phyloP scores from a whole-genome alignment of 805 yeast species.

The Candida arabinofermentans region DNA sequence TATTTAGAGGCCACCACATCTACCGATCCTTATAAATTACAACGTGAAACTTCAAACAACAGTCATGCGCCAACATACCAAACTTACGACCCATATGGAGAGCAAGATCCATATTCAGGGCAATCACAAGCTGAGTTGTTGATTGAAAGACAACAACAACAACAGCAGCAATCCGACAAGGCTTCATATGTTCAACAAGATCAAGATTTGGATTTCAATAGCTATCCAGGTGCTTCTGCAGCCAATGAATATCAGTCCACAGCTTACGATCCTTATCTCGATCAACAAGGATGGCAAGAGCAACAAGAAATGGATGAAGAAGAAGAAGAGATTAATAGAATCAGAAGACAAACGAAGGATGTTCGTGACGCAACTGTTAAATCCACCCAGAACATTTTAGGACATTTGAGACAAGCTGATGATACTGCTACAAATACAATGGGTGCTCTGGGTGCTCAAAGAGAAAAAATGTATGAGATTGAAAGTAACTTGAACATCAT shows the following conservation, averaged over 20 bases:
- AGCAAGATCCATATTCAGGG: conserved; percentile 2
- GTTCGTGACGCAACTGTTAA: conserved; percentile 71
- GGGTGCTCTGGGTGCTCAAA: conserved; percentile 92
- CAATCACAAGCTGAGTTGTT: neutral
- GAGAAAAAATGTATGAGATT: conserved; percentile 76
- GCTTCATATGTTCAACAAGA: conserved; percentile 2
- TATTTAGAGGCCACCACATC: conserved; percentile 1
- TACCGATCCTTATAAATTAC: neutral
- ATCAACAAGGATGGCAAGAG: conserved; percentile 15
- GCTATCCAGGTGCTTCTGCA: conserved; percentile 22
- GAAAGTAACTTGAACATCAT: conserved; percentile 76
- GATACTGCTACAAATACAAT: conserved; percentile 74
- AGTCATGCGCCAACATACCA: conserved; percentile 18
- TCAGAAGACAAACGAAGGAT: conserved; percentile 71
- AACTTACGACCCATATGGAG: conserved; percentile 20
- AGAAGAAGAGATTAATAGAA: conserved; percentile 79
- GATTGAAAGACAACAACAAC: neutral
- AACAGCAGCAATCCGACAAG: conserved; percentile 3
- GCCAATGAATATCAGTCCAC: conserved; percentile 1
- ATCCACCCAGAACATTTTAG: conserved; percentile 78
- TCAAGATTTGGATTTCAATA: conserved; percentile 25
- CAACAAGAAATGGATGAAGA: conserved; percentile 71
- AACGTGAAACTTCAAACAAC: neutral
- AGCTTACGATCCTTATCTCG: conserved; percentile 23
- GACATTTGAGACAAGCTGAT: conserved; percentile 68